Conservation (phyloP, 345 rosid species). For the Pugionium dolabratum region DNA sequence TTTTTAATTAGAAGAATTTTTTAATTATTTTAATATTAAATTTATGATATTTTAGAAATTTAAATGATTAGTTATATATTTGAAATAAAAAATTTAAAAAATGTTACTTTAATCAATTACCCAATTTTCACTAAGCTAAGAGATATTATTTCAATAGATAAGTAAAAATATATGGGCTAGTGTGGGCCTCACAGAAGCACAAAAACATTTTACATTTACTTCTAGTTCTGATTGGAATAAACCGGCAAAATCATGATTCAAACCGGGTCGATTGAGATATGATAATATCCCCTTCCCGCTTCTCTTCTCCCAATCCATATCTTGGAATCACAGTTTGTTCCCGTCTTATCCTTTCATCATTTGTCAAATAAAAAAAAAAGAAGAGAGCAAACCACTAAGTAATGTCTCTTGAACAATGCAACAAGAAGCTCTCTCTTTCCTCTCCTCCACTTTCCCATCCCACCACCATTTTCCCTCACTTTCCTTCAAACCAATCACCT, state of each 20-base stretch:
- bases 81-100: too few relatives aligned
- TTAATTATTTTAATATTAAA: too few relatives aligned
- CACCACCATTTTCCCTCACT: conserved; percentile 44
- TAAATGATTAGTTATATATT: too few relatives aligned
- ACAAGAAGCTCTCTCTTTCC: conserved; percentile 51
- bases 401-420: conserved; percentile 55
- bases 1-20: too few relatives aligned
- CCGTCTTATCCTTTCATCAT: conserved; percentile 35
- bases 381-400: background rate
- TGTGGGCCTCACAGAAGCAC: background rate
- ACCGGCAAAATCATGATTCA: background rate
- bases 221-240: background rate
- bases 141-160: too few relatives aligned
- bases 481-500: conserved; percentile 51
- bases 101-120: too few relatives aligned
- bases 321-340: conserved; percentile 27
- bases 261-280: conserved; percentile 19
- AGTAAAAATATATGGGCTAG: background rate
- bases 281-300: background rate
- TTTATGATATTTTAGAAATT: too few relatives aligned
- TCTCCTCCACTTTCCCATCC: conserved; percentile 40
- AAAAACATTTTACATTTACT: background rate
- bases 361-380: conserved; percentile 1
- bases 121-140: too few relatives aligned
- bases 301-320: conserved; percentile 20